Evolutionary conservation across 148 eudicot species (phyloP).

Genomic region (Cornus suecica): DNA sequence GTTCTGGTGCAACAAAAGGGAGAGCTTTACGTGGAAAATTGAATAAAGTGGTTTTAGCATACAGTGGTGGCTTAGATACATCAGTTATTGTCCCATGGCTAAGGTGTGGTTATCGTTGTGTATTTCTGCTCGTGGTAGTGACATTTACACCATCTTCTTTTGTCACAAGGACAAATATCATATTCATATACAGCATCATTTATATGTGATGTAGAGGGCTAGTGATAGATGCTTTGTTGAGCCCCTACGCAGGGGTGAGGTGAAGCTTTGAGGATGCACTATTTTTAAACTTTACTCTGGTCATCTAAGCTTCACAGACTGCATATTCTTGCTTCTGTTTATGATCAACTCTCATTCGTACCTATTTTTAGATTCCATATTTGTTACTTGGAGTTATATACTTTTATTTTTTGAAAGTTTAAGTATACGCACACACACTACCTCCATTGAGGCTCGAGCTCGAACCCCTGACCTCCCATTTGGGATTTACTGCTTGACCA

Average conservation of each 20-base stretch:
- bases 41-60: slow-evolving; percentile 93
- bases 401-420: neutral
- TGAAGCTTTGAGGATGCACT: neutral
- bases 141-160: neutral
- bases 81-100: slow-evolving; percentile 99
- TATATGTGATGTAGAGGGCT: neutral
- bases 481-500: too few relatives aligned
- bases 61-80: slow-evolving; percentile 97
- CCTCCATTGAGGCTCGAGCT: too few relatives aligned
- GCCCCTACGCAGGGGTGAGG: neutral
- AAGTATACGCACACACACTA: too few relatives aligned
- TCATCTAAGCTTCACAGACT: neutral
- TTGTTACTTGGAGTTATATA: neutral
- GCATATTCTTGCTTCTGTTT: neutral
- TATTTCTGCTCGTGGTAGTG: neutral
- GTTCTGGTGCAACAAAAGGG: slow-evolving; percentile 31
- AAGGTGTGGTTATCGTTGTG: slow-evolving; percentile 33
- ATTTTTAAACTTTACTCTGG: neutral
- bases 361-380: neutral
- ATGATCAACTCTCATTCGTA: neutral
- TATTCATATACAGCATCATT: too few relatives aligned
- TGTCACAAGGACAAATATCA: slow-evolving; percentile 3
- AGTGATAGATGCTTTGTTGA: neutral
- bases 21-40: slow-evolving; percentile 62
- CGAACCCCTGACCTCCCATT: too few relatives aligned